Evolutionary conservation across 345 rosid genomes (phyloP).

Genomic region (Anastatica hierochuntica): DNA sequence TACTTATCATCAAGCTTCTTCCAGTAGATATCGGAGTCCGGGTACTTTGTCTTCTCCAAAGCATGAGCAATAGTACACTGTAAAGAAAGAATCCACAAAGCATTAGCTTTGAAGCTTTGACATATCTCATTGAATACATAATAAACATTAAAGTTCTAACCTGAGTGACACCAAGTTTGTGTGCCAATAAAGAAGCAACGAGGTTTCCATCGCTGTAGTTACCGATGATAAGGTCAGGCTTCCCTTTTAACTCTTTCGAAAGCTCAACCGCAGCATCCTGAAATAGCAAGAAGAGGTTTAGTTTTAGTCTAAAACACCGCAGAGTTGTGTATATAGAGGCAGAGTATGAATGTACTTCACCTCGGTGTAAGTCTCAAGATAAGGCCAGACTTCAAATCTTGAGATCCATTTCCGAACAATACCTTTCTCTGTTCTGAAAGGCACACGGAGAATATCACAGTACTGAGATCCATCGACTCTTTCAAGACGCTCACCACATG

Average conservation of each 20-base stretch:
- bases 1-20: slow-evolving; percentile 76
- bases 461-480: slow-evolving; percentile 64
- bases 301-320: background rate
- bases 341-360: slow-evolving; percentile 20
- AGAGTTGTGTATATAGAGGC: background rate
- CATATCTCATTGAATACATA: background rate
- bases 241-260: slow-evolving; percentile 64
- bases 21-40: slow-evolving; percentile 91
- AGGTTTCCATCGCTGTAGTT: slow-evolving; percentile 93
- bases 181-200: slow-evolving; percentile 75
- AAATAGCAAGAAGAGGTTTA: background rate
- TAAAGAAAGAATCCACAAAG: background rate
- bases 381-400: slow-evolving; percentile 89
- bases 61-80: slow-evolving; percentile 97
- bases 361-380: slow-evolving; percentile 76
- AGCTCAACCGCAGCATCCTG: slow-evolving; percentile 77
- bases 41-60: slow-evolving; percentile 84
- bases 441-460: slow-evolving; percentile 75
- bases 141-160: slow-evolving; percentile 22
- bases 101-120: background rate
- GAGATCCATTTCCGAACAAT: slow-evolving; percentile 81
- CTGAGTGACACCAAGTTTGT: slow-evolving; percentile 80
- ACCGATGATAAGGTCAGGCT: slow-evolving; percentile 79
- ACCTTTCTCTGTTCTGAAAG: slow-evolving; percentile 65
- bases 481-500: slow-evolving; percentile 86